Evolutionary conservation across 1,284 basidiomycete species (phyloP), one percentile per base, ranked within the genome.

Genomic region (Schizophyllum amplum): DNA sequence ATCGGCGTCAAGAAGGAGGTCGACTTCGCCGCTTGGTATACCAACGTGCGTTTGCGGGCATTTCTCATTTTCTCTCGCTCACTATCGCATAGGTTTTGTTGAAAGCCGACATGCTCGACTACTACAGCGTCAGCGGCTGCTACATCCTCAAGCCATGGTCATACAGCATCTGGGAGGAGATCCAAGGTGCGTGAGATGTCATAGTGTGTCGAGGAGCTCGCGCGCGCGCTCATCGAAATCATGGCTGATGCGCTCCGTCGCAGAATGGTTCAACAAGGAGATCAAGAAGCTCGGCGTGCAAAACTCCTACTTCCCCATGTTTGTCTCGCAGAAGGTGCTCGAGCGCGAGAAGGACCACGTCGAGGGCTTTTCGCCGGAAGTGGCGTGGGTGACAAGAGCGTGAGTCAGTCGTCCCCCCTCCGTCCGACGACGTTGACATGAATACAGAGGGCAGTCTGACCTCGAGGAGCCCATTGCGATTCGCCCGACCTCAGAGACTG

Each of bases 261-360:
- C 65, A 93, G 90, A 80, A 61, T 97, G 92, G 92, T 98, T 98
- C 77, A 92, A 98, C 70, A 73, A 74, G 54, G 79, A 89, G 69
- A 98, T 98, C 79, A 95, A 93, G 75, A 90, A 92, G 66, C 81
- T 98, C 66, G 97, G 90, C 51, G 95, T 99, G 26, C 91, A 97
- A 70, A 98, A 99, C 73, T 88, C 94, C 49, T 99, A 98, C 70
- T 99, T 99, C 82, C 97, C 96, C 15, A 98, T 99, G 94, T 98
- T 99, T 67, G 92, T 99, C 54, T 97, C 94, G 0, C 74, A 82
- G 57, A 92, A 92, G 60, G 92, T 97, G 42, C 83, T 99, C 55
- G 95, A 99, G 73, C 82, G 90, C 52, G 96, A 99, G 72, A 99
- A 99, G 78, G 90, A 99, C 67, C 96, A 99, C 72, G 94, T 99